Evolutionary conservation across 257 asterid species (phyloP).

Genomic region (Anisodus acutangulus): DNA sequence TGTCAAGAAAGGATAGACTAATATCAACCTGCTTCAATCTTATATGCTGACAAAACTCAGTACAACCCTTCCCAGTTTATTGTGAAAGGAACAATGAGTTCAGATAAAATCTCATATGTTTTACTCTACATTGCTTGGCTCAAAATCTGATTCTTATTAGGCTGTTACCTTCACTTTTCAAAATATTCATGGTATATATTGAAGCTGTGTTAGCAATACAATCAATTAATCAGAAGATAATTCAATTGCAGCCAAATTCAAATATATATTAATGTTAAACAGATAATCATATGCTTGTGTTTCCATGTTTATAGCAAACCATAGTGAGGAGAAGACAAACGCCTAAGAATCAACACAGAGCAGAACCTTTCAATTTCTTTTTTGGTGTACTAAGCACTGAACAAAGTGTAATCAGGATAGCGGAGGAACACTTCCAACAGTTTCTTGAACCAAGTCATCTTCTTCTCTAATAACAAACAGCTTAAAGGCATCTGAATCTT

Average conservation of each 20-base stretch:
- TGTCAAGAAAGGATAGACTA: neutral
- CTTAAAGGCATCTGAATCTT: conserved; percentile 58
- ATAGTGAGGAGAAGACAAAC: neutral
- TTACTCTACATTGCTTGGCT: neutral
- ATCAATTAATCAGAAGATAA: neutral
- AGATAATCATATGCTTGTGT: neutral
- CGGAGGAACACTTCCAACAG: conserved; percentile 27
- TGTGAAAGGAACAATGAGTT: neutral
- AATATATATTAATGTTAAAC: neutral
- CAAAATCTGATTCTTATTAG: neutral
- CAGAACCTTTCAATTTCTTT: conserved; percentile 5
- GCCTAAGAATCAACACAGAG: neutral
- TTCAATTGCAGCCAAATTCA: neutral
- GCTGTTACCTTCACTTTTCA: neutral
- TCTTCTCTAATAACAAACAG: conserved; percentile 58
- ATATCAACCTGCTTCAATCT: neutral
- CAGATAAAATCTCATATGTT: neutral
- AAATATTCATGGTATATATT: neutral
- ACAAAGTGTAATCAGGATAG: neutral
- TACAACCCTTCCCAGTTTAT: neutral
- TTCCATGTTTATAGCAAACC: neutral
- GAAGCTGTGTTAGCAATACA: neutral
- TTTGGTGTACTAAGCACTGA: neutral
- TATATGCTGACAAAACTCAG: neutral
- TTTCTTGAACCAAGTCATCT: conserved; percentile 57